Evolutionary conservation across 106 monocot genomes (phyloP), one percentile per base, ranked within the genome.

Genomic region (Allium fistulosum): DNA sequence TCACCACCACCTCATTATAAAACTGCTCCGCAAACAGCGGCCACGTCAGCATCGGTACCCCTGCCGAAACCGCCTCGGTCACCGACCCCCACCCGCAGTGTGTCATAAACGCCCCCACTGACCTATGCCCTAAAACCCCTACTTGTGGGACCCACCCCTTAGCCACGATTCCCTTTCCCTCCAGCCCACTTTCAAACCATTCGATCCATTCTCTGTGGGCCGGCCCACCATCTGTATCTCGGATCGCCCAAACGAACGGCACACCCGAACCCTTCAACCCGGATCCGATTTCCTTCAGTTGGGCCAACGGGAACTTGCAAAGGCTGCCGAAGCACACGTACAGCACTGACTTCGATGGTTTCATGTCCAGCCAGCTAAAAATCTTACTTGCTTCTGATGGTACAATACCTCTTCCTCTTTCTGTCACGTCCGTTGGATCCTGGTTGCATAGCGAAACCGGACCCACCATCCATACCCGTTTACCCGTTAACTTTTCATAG

Each of bases 51-150:
- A 76, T 52, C 17, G 78, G 60, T 57, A 78, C 69, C 11, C 82
- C 78, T 9, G 57, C 60, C 9, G 82, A 51, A 6, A 63, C 66
- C 1, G 82, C 78, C 70, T 82, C 82, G 2, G 82, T 82, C 69
- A 74, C 70, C 8, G 77, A 71, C 47, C 76, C 81, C 82, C 82
- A 82, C 49, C 82, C 82, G 62, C 82, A 75, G 61, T 82, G 82
- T 0, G 82, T 82, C 69, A 82, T 9, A 58, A 82, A 82, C 11
- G 64, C 73, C 11, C 78, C 82, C 9, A 75, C 71, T 60, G 82
- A 53, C 47, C 46, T 11, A 61, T 83, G 82, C n/a, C 37, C 26
- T 13, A 83, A 53, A 11, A 75, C 46, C 45, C 22, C 74, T 18
- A 68, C 14, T 49, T 83, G 82, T 16, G 78, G 70, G 8, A 69